Conservation (phyloP, 148 eudicot genomes). For the Persicaria tinctoria region DNA sequence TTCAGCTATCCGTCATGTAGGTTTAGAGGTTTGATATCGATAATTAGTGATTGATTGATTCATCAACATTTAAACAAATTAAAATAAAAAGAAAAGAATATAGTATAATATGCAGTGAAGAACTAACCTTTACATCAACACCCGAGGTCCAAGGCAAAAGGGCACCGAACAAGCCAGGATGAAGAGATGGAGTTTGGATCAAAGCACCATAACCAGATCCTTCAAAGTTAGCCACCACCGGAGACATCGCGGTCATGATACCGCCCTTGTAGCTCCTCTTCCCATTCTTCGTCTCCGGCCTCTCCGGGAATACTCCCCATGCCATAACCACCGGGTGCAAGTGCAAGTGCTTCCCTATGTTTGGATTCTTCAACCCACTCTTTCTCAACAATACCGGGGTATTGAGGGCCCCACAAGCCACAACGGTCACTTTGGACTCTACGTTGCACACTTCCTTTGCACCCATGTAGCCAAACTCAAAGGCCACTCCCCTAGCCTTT, state of each 20-base stretch:
- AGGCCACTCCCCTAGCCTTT: slow-evolving; percentile 5
- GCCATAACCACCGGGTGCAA: slow-evolving; percentile 38
- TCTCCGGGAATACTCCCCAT: slow-evolving; percentile 41
- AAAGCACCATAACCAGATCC: slow-evolving; percentile 42
- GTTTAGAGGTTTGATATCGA: too few species aligned
- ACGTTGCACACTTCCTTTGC: slow-evolving; percentile 20
- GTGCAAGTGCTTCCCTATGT: slow-evolving; percentile 32
- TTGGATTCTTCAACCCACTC: slow-evolving; percentile 32
- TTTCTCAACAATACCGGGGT: slow-evolving; percentile 32
- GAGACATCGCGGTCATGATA: slow-evolving; percentile 21
- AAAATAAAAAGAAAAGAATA: too few species aligned
- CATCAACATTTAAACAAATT: too few species aligned
- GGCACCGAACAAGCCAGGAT: slow-evolving; percentile 33
- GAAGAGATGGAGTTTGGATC: slow-evolving; percentile 65
- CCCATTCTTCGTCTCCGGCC: not conserved
- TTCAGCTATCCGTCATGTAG: too few species aligned
- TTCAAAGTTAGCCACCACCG: slow-evolving; percentile 10
- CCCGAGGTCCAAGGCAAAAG: slow-evolving; percentile 35
- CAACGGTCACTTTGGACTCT: slow-evolving; percentile 28
- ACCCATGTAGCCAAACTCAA: slow-evolving; percentile 10
- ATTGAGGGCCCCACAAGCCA: slow-evolving; percentile 33
- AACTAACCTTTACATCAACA: slow-evolving; percentile 19
- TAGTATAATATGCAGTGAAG: not conserved
- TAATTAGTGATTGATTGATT: too few species aligned
- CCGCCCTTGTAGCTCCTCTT: slow-evolving; percentile 35